A percentile compares a stretch with the other conserved stretches of the same genome.
phyloP scores from a whole-genome alignment of 176 grass and related monocot species.

The Saccharum officinarum region DNA sequence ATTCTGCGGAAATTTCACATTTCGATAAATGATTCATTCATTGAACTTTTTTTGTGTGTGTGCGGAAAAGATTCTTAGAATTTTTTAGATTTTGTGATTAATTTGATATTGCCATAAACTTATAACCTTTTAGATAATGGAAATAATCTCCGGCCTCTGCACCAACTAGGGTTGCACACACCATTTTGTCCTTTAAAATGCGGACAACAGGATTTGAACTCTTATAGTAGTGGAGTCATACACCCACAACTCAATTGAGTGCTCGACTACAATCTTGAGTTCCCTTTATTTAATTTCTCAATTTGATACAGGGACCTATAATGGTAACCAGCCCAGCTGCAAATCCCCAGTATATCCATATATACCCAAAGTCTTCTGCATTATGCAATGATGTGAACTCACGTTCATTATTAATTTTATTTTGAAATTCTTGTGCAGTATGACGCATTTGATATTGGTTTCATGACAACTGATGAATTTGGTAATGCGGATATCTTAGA shows the following conservation, averaged over 20 bases:
- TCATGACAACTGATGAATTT: conserved; percentile 95
- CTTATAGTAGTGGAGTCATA: background rate
- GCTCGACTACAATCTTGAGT: background rate
- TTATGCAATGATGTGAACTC: background rate
- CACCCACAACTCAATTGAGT: background rate
- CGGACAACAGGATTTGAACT: background rate
- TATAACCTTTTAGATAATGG: background rate
- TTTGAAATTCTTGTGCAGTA: conserved; percentile 56
- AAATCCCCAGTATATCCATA: background rate
- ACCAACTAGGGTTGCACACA: background rate
- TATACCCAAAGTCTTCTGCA: background rate
- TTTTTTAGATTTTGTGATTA: background rate
- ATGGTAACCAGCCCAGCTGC: background rate
- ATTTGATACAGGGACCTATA: background rate
- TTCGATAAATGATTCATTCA: background rate
- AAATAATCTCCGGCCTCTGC: background rate
- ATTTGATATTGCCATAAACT: background rate
- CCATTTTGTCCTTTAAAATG: background rate
- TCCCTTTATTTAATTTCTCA: conserved; percentile 13
- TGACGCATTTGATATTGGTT: conserved; percentile 85
- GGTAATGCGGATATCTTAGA: conserved; percentile 92
- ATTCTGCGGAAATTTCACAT: background rate
- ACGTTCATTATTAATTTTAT: conserved; percentile 15
- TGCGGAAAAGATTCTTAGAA: background rate
- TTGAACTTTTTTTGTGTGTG: background rate